Percentiles rank a stretch among this genome's conserved stretches.
These are phyloP conservation scores for Sphaerulina vaccinii DNA, from an alignment of 2,329 filamentous ascomycete species.

Conservation along the genomic window DNA sequence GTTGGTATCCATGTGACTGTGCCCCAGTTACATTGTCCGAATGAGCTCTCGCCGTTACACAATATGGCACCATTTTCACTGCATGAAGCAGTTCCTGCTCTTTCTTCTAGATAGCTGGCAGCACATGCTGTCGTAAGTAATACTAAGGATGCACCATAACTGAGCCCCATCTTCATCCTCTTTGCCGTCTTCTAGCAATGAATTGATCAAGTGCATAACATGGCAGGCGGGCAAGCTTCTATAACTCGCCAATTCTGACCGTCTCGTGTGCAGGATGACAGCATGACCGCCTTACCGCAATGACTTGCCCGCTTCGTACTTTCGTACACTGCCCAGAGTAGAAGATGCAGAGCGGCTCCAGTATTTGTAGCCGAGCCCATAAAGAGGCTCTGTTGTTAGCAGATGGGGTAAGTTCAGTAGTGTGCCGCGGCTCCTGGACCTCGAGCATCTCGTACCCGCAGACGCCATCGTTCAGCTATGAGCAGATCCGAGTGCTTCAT, in stretches of 20 bases:
- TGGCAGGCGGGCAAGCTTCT: not conserved
- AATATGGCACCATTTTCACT: constrained; percentile 19
- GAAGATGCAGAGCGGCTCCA: not conserved
- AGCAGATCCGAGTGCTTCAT: too few relatives aligned
- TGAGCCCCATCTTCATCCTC: not conserved
- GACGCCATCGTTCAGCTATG: too few relatives aligned
- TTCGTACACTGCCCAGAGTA: not conserved
- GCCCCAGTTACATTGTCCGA: constrained; percentile 46
- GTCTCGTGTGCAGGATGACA: not conserved
- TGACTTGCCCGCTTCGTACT: not conserved
- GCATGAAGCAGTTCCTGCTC: not conserved
- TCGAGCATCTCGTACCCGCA: too few relatives aligned
- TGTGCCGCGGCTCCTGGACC: not conserved
- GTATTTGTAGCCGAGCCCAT: not conserved
- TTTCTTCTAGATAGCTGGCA: not conserved
- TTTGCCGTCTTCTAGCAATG: not conserved
- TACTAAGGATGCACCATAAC: not conserved
- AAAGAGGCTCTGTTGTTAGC: not conserved
- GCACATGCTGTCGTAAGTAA: not conserved
- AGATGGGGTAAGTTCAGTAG: not conserved
- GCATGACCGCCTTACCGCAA: not conserved
- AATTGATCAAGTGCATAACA: not conserved
- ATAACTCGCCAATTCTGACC: not conserved
- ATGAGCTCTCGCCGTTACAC: constrained; percentile 43
- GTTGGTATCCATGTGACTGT: constrained; percentile 41